phyloP scores from a whole-genome alignment of 2,329 filamentous ascomycete species.

The Fusarium fujikuroi region DNA sequence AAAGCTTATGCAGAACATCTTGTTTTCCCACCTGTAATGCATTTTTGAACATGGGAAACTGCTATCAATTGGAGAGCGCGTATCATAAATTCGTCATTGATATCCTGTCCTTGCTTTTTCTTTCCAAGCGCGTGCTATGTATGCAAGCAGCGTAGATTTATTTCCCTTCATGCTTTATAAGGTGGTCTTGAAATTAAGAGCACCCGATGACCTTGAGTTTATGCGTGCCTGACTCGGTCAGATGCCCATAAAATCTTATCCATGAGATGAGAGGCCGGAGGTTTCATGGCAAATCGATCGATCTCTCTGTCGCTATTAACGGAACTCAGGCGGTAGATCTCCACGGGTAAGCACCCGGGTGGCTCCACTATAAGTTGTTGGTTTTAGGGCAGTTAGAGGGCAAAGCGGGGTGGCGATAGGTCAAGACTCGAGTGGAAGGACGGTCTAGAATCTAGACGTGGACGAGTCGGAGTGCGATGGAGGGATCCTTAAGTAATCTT shows the following conservation, averaged over 20 bases:
- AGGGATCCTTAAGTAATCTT: slow-evolving; percentile 19
- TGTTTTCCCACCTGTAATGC: background rate
- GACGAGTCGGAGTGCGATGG: background rate
- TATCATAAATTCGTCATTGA: background rate
- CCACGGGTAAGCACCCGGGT: background rate
- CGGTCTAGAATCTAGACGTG: background rate
- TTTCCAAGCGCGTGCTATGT: background rate
- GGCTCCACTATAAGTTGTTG: slow-evolving; percentile 4
- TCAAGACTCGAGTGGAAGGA: background rate
- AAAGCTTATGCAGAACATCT: background rate
- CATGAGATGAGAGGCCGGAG: background rate
- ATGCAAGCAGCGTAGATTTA: no score
- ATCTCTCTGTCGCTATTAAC: background rate
- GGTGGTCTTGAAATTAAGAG: background rate
- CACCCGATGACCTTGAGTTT: background rate
- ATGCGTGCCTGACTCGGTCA: slow-evolving; percentile 2
- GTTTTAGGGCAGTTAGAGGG: background rate
- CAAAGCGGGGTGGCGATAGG: slow-evolving; percentile 11
- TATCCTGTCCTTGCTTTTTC: background rate
- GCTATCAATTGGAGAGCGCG: no score
- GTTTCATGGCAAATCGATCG: slow-evolving; percentile 19
- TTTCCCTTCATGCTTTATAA: background rate
- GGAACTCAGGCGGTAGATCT: slow-evolving; percentile 11
- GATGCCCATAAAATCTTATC: background rate
- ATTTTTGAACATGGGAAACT: background rate